Evolutionary conservation across 257 asterid genomes (phyloP), one percentile per base, ranked within the genome.

Genomic region (Plectranthus barbatus): DNA sequence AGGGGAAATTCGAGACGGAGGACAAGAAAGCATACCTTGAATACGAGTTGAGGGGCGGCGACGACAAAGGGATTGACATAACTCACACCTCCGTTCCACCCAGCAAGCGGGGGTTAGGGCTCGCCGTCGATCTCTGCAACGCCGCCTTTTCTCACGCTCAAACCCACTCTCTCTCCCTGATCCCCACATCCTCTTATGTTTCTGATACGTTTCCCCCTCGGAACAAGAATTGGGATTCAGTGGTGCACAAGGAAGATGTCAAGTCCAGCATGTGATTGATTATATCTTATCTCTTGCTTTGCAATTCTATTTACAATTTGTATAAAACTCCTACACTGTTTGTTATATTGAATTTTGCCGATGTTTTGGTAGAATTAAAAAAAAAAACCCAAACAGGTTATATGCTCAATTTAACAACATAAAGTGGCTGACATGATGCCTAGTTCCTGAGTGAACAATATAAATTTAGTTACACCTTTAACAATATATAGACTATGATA

Each of bases 131-230:
- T 20, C 91, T 91, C 71, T 86, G 95, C 62, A 79, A 74, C 72
- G 91, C 97, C 44, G 98, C 98, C 60, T 86, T 88, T 47, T 56
- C 86, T 20, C 95, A 92, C 31, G 95, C 98, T 51, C 86, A 70
- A 19, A 49, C 77, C 12, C 83, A 76, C 56, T 64, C 84, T 41
- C 67, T 84, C 7, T 70, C 81, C 57, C 69, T 91, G 77, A 72
- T 88, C 18, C 97, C 98, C 52, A 56, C 95, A 36, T 88, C 97
- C 85, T 88, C 98, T 48, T 92, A 92, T 29, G 90, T 88, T 77
- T 92, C 95, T 33, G 97, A 81, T 44, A 85, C 95, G 0, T 90
- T 83, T 78, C 86, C 87, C 66, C 87, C 90, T 21, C 77, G 86
- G 13, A 85, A 90, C 67, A 77, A 90, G 0, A 70, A 77, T 10